Evolutionary conservation across 2,329 filamentous ascomycete species (phyloP).

Genomic region (Penicillium sp.): DNA sequence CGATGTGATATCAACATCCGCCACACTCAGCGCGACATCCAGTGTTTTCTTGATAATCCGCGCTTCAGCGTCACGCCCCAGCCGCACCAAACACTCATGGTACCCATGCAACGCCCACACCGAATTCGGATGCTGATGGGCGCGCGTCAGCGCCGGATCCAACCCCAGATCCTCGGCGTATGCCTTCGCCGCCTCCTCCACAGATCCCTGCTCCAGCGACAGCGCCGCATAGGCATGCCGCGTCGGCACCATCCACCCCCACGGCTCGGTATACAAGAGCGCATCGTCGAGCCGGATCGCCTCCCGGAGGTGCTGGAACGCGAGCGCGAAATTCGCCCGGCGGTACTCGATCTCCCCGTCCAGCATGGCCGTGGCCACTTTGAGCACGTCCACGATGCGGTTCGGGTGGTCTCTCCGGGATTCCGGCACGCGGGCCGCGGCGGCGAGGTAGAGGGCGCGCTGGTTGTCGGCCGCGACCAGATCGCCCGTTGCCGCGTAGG

Average conservation of each 20-base stretch:
- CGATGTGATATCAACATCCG: constrained; percentile 4
- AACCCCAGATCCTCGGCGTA: constrained; percentile 61
- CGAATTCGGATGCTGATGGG: constrained; percentile 64
- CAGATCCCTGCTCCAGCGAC: constrained; percentile 60
- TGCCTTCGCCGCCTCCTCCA: constrained; percentile 52
- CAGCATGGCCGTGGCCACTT: constrained; percentile 61
- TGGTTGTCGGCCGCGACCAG: constrained; percentile 54
- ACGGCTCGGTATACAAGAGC: constrained; percentile 67
- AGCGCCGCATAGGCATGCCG: constrained; percentile 67
- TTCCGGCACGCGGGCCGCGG: constrained; percentile 52
- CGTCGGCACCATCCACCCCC: constrained; percentile 72
- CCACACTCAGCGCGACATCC: not conserved
- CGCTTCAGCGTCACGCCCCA: constrained; percentile 1
- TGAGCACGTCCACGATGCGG: constrained; percentile 59
- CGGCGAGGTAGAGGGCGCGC: constrained; percentile 50
- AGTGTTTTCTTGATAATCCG: not conserved
- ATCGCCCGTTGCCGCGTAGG: constrained; percentile 56
- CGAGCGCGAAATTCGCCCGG: constrained; percentile 52
- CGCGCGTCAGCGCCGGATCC: constrained; percentile 56
- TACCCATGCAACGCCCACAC: constrained; percentile 37
- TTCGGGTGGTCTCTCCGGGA: constrained; percentile 66
- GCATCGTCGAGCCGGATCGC: constrained; percentile 59
- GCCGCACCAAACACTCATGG: constrained; percentile 5
- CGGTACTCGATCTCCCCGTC: constrained; percentile 71
- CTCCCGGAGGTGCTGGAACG: constrained; percentile 56